Conservation (phyloP, 1,284 basidiomycete species). For the Lentinula novae-zelandiae region DNA sequence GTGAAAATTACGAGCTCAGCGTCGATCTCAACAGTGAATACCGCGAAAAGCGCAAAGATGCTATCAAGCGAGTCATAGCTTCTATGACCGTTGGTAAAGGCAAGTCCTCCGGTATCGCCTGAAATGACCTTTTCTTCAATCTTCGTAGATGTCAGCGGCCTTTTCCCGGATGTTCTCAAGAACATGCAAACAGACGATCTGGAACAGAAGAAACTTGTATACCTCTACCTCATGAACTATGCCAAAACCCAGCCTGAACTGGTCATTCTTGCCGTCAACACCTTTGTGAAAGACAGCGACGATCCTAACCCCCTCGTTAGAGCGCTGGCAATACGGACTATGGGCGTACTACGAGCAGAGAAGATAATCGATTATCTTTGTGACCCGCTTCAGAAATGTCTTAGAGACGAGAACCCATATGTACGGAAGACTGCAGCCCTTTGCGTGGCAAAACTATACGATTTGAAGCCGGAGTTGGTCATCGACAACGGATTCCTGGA, state of each 20-base stretch:
- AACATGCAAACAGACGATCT: slow-evolving; percentile 97
- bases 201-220: slow-evolving; percentile 96
- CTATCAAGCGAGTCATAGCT: slow-evolving; percentile 94
- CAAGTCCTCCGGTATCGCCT: slow-evolving; percentile 24
- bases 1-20: slow-evolving; percentile 94
- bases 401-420: slow-evolving; percentile 95
- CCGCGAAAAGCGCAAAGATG: slow-evolving; percentile 94
- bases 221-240: slow-evolving; percentile 98
- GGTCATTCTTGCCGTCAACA: slow-evolving; percentile 98
- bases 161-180: slow-evolving; percentile 98
- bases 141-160: slow-evolving; percentile 79
- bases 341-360: slow-evolving; percentile 95
- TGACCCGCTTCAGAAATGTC: slow-evolving; percentile 87
- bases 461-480: slow-evolving; percentile 93
- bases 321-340: slow-evolving; percentile 94
- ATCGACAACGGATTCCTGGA: slow-evolving; percentile 94
- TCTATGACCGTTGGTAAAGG: slow-evolving; percentile 96
- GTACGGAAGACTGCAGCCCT: slow-evolving; percentile 96
- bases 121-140: not conserved
- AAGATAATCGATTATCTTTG: slow-evolving; percentile 99
- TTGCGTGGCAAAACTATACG: slow-evolving; percentile 95
- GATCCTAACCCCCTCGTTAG: slow-evolving; percentile 96
- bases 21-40: slow-evolving; percentile 97
- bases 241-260: slow-evolving; percentile 96
- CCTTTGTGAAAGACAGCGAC: slow-evolving; percentile 96